phyloP scores from a whole-genome alignment of 352 stramenopile species.

The Globisporangium lucens region DNA sequence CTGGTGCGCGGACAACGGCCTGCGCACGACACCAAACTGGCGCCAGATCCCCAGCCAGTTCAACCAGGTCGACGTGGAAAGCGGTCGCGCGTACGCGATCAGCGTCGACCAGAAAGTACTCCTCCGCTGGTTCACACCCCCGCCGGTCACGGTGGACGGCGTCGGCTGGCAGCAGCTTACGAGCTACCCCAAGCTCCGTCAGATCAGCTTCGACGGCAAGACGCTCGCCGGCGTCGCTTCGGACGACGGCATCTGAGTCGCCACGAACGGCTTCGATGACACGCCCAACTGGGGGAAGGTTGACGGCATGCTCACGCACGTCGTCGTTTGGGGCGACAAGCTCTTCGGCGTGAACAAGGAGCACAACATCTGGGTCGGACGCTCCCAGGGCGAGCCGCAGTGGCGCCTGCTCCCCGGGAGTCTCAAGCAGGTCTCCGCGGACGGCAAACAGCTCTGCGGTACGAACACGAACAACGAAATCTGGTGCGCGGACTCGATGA shows the following conservation, averaged over 20 bases:
- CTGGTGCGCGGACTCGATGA: conserved; percentile 24
- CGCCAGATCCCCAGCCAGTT: conserved; percentile 13
- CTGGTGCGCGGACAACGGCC: conserved; percentile 17
- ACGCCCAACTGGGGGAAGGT: conserved; percentile 23
- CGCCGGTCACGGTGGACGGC: not conserved
- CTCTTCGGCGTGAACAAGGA: conserved; percentile 20
- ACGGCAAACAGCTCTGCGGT: conserved; percentile 30
- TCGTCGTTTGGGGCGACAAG: conserved; percentile 25
- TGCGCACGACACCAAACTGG: conserved; percentile 18
- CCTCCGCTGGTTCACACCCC: conserved; percentile 18
- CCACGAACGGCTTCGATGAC: conserved; percentile 16
- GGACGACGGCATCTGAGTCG: conserved; percentile 18
- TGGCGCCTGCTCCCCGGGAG: conserved; percentile 18
- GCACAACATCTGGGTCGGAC: conserved; percentile 20
- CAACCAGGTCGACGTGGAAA: conserved; percentile 22
- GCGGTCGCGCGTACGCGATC: conserved; percentile 18
- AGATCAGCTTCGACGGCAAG: conserved; percentile 24
- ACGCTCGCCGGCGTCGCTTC: conserved; percentile 16
- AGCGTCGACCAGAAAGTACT: conserved; percentile 5
- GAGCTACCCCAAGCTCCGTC: conserved; percentile 14
- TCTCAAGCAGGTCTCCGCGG: conserved; percentile 24
- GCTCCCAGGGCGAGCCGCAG: conserved; percentile 1
- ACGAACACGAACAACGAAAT: conserved; percentile 18
- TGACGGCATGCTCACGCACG: conserved; percentile 18
- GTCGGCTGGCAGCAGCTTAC: conserved; percentile 15